phyloP scores from a whole-genome alignment of 73 alveolate species.

The Tetrahymena malaccensis region DNA sequence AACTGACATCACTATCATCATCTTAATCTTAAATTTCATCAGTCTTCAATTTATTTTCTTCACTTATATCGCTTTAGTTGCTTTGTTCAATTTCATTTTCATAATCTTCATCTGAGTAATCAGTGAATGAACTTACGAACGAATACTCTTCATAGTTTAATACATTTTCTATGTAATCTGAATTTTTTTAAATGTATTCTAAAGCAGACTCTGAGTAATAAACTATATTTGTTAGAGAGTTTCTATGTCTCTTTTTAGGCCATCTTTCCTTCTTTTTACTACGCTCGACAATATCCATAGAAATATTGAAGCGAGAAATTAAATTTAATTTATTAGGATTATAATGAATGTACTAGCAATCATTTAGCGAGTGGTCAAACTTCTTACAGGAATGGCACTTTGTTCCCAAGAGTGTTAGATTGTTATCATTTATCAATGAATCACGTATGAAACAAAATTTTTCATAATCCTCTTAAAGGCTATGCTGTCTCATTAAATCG shows the following conservation, averaged over 20 bases:
- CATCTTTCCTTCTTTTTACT: neutral
- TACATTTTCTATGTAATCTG: neutral
- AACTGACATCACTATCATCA: neutral
- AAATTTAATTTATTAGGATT: neutral
- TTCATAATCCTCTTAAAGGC: conserved; percentile 8
- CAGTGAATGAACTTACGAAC: neutral
- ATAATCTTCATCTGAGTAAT: neutral
- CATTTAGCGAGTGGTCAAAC: neutral
- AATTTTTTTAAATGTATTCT: neutral
- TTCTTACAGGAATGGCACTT: neutral
- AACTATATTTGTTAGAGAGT: neutral
- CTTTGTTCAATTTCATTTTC: neutral
- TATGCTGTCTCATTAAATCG: neutral
- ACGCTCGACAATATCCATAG: neutral
- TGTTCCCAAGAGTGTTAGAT: neutral
- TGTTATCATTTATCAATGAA: neutral
- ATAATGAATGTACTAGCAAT: neutral
- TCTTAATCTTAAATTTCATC: neutral
- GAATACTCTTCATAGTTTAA: neutral
- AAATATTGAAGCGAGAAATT: neutral
- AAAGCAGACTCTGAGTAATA: neutral
- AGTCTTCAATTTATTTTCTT: neutral
- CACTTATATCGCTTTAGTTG: neutral
- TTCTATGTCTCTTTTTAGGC: neutral
- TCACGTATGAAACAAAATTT: neutral